Evolutionary conservation across 2,329 filamentous ascomycete genomes (phyloP), one percentile per base, ranked within the genome.

Genomic region (Ophiostoma ips): DNA sequence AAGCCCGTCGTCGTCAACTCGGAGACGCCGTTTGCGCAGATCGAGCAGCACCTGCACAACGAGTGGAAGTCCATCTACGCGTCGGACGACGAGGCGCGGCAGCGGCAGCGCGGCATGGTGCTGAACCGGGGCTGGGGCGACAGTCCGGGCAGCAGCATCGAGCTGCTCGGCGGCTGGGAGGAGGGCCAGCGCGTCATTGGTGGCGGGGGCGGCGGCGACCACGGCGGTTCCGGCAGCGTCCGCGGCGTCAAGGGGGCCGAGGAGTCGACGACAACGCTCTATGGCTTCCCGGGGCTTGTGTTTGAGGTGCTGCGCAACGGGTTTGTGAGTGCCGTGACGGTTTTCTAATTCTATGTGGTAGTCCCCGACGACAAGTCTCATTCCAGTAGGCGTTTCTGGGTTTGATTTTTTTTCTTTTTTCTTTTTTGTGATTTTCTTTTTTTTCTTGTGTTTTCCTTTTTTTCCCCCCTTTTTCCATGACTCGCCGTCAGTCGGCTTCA

Each of bases 241-340:
- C 77, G 66, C 67, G 75, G 65, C 62, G 71, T 64, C 61, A 81
- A 73, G 43, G 67, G 71, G 3, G 71, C 64, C 41, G 73, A 75
- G 36, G 76, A 79, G 57, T 76, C 76, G 53, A 79, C 76, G 50
- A 95, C 89, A 15, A 90, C 89, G 54, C 67, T 98, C 28, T 96
- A 87, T 68, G 89, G 90, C 1, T 95, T 95, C 60, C 90, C 92
- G 0, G 90, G 92, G 0, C 68, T 96, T 64, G 79, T 95, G 44
- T 96, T 98, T 68, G 92, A 98, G 67, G 90, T 98, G 28, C 67
- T 96, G 64, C 89, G 86, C 77, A 95, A 94, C 61, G 88, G 86
- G 4, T 83, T 80, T 54, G 85, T 98, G 21, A 94, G 87, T 64
- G 84, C 86, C 24, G 71, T 96, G 63, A 96, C 90, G 10, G 81